Evolutionary conservation across 495 filamentous ascomycete genomes (phyloP), one percentile per base, ranked within the genome.

Genomic region (Trichoderma parareesei): DNA sequence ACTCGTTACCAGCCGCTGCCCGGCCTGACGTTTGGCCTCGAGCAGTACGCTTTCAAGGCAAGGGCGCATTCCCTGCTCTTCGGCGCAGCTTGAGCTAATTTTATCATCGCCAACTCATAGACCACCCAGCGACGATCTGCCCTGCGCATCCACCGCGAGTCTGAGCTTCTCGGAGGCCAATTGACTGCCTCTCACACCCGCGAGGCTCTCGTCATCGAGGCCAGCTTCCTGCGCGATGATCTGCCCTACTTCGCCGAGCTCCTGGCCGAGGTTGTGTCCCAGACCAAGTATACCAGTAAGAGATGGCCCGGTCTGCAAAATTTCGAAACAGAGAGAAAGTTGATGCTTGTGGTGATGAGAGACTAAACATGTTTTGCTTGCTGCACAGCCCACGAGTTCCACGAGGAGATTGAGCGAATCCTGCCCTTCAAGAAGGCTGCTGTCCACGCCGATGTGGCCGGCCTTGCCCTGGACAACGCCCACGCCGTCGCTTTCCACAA

Each of bases 231-330:
- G 65, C 84, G 92, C 73, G 87, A 93, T 72, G 92, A 99, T 69
- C 86, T 99, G 66, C 93, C 94, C 67, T 99, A 98, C 85, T 99
- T 97, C 78, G 85, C 91, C 73, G 94, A 99, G 82, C 82, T 97
- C 68, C 84, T 99, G 69, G 92, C 87, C 64, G 94, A 99, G 79
- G 90, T 97, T 73, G 82, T 94, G 67, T 85, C 88, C 64, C 80
- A 90, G 76, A 93, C 95, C 64, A 92, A 89, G 76, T 99, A 89
- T 72, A 84, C 84, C 65, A 82, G 91, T 96, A 81, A 81, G 87
- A 33, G 41, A 27, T 76, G 65, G 53, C 27, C 53, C 9, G 27
- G 3, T 57, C 53, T 27, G 20, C 53, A 41, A 41, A 41, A 41
- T 41, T 41, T 41, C 27, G 27, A 27, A 27, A 27, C 27, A 27